These are phyloP conservation scores for Thraustochytrium striatum DNA, from an alignment of 352 stramenopile species.

Conservation along the genomic window DNA sequence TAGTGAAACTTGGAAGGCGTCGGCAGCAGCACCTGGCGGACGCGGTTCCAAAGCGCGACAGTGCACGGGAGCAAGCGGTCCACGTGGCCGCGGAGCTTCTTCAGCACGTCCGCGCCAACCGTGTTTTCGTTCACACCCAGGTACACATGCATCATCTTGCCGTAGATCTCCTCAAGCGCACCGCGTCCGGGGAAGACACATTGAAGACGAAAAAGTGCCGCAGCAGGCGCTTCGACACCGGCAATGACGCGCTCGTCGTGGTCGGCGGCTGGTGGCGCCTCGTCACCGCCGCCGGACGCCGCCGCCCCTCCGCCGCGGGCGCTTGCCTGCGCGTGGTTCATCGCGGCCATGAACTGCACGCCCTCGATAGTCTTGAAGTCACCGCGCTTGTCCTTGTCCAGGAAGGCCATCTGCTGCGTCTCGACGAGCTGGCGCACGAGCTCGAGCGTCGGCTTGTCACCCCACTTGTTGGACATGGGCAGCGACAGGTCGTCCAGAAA, in stretches of 20 bases:
- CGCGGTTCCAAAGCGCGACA: constrained; percentile 92
- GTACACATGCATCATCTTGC: constrained; percentile 89
- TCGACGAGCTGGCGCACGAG: constrained; percentile 95
- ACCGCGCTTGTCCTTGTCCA: constrained; percentile 94
- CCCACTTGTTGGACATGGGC: constrained; percentile 93
- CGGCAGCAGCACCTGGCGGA: constrained; percentile 92
- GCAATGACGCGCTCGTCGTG: background rate
- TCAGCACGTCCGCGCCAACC: constrained; percentile 62
- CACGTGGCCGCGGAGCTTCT: constrained; percentile 77
- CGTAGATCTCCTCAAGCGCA: constrained; percentile 97
- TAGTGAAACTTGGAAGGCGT: constrained; percentile 98
- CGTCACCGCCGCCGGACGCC: constrained; percentile 92
- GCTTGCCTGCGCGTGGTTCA: constrained; percentile 72
- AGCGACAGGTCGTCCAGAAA: constrained; percentile 95
- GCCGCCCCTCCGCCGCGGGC: no score
- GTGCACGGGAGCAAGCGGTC: constrained; percentile 89
- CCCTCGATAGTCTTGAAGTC: constrained; percentile 98
- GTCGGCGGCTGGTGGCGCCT: constrained; percentile 54
- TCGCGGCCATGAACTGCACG: constrained; percentile 92
- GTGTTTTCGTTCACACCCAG: constrained; percentile 60
- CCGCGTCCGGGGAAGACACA: constrained; percentile 89
- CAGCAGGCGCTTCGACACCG: constrained; percentile 73
- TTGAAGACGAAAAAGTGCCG: constrained; percentile 99
- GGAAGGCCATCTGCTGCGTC: constrained; percentile 91
- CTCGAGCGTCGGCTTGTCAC: constrained; percentile 95